Evolutionary conservation across 2,329 filamentous ascomycete genomes (phyloP), one percentile per base, ranked within the genome.

Genomic region (Fusarium papillatum): DNA sequence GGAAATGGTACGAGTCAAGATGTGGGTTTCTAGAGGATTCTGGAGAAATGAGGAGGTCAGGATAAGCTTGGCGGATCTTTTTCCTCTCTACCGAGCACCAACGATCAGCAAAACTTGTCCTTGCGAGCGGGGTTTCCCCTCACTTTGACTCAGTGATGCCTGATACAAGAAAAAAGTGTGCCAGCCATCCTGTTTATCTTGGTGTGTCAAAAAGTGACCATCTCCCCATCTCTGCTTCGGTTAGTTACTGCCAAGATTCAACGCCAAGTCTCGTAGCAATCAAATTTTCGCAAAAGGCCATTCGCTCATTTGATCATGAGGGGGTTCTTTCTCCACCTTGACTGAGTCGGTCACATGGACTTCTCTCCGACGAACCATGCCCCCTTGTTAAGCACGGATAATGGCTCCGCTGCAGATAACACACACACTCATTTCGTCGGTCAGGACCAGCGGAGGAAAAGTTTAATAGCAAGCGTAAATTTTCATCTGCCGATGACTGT

Each of bases 1-100:
- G 34, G n/a, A 38, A 19, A 26, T 60, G 55, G 22, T 13, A 38
- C 14, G 38, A 61, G 59, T 39, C 36, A 41, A 46, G 60, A 24
- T 16, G 57, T 61, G 57, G 24, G 34, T 41, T 61, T 61, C 57
- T 26, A 8, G 36, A 61, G 50, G 11, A 22, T 50, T 50, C 46
- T 50, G 46, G 24, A 50, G 46, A 61, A 41, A n/a, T 39, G 59
- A 39, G 36, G 59, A 61, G 59, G 59, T 61, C 26, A 61, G 59
- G 59, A 41, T 43, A 61, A 61, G 38, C 59, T 61, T 61, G 59
- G 36, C 59, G 50, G 50, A 55, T 55, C 29, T 55, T 55, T 55
- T 29, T 55, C 50, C 50, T 7, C 50, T 55, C 50, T 55, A 14
- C 50, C 29, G 50, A 55, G 26, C 29, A 10, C 50, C 9, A 13